Base-by-base conservation (phyloP, 2,329 filamentous ascomycete genomes). In the Xylariaceae sp. region DNA sequence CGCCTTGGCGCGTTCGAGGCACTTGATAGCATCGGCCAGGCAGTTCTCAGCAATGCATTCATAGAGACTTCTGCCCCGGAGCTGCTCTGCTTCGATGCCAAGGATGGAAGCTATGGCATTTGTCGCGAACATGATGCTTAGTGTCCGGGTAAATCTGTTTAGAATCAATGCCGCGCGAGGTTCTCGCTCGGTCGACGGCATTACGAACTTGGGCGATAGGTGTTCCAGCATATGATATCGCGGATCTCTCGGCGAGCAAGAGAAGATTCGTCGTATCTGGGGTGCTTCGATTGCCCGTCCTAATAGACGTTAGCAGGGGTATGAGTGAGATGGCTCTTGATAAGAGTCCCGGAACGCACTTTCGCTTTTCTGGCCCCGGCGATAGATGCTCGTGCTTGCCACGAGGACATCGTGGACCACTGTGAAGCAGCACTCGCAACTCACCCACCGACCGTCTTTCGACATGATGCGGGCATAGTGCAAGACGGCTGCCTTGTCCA, bases 211-310 rank as follows among this genome's bases (percentile, higher is more conserved):
- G 69, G 86, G 82, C 9, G 91, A 95, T 11, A 95, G 78, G 65
- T 92, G 89, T 58, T 90, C 88, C 70, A 95, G 77, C 90, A 95
- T 95, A 74, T 94, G 89, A 73, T 95, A 95, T 64, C 90, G 86
- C 15, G 90, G 90, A 69, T 96, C 91, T 68, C 86, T 81, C 11
- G 89, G 88, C 6, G 90, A 93, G 30, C 88, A 90, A 2, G 89
- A 87, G 73, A 95, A 95, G 34, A 93, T 79, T 53, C 88, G 86
- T 57, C 90, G 85, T 58, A 95, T 87, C 61, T 90, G 82, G 1
- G 90, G 90, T 47, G 90, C 90, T 67, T 91, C 89, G 3, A 85
- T 78, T 13, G 89, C 89, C 66, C 90, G 84, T 68, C 88, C 90
- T 94, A 68, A 48, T 2, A 15, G 23, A 30, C 30, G 39, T 61